A percentile compares a stretch with the other conserved stretches of the same genome.
phyloP scores from a whole-genome alignment of 176 grass and related monocot genomes.

The Aegilops umbellulata region DNA sequence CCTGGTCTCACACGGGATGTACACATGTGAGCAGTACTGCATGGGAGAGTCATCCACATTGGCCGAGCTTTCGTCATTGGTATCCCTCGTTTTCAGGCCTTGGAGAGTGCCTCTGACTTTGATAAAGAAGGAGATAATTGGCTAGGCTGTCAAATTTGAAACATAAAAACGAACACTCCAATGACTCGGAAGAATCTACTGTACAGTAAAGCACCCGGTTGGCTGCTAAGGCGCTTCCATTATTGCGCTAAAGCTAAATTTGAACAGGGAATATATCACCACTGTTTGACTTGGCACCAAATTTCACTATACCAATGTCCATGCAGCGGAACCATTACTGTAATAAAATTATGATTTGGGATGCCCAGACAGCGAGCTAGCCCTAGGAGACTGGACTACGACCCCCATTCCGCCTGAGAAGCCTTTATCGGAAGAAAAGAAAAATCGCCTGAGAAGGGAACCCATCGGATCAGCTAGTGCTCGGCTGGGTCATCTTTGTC shows the following conservation, averaged over 20 bases:
- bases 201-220: constrained; percentile 8
- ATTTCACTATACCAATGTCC: constrained; percentile 6
- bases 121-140: not conserved
- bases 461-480: not conserved
- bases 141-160: not conserved
- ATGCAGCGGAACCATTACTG: not conserved
- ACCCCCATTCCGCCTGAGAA: too few species aligned
- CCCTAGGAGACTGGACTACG: not conserved
- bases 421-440: too few species aligned
- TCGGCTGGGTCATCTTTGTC: not conserved
- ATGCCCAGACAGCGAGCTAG: not conserved
- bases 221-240: constrained; percentile 20
- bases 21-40: too few species aligned
- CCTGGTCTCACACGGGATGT: too few species aligned
- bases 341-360: not conserved
- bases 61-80: too few species aligned
- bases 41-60: too few species aligned
- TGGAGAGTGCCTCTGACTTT: not conserved
- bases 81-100: too few species aligned
- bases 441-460: not conserved
- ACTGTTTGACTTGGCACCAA: constrained; percentile 17
- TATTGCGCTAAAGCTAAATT: constrained; percentile 12
- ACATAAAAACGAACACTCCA: not conserved
- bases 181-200: constrained; percentile 21
- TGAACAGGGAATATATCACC: not conserved